Evolutionary conservation across 163 green algal species (phyloP).

Genomic region (Picocystis sp.): DNA sequence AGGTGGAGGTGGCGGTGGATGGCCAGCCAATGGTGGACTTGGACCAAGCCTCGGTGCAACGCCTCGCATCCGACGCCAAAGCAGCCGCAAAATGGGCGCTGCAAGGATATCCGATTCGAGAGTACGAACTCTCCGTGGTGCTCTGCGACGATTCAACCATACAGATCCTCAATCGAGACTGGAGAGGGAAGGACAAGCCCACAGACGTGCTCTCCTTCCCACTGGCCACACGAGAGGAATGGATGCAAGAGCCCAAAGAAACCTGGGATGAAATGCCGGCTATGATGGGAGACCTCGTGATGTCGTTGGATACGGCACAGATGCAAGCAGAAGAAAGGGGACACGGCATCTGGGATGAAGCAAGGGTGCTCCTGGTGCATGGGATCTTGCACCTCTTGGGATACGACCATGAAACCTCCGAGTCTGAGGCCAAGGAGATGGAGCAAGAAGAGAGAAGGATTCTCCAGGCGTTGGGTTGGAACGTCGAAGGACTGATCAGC

Average conservation of each 20-base stretch:
- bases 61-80: too few species aligned
- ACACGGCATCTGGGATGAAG: conserved; percentile 64
- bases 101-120: too few species aligned
- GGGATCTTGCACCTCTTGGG: conserved; percentile 78
- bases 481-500: conserved; percentile 48
- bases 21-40: too few species aligned
- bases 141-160: conserved; percentile 77
- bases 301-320: conserved; percentile 80
- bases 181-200: conserved; percentile 50
- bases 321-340: conserved; percentile 67
- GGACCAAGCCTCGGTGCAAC: too few species aligned
- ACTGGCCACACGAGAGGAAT: neutral
- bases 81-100: too few species aligned
- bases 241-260: too few species aligned
- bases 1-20: too few species aligned
- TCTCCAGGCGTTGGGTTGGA: conserved; percentile 56
- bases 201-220: conserved; percentile 97
- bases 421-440: conserved; percentile 40
- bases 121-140: conserved; percentile 52
- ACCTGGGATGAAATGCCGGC: neutral
- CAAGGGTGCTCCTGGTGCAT: conserved; percentile 75
- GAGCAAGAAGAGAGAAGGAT: conserved; percentile 48
- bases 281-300: conserved; percentile 81
- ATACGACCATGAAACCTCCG: conserved; percentile 55
- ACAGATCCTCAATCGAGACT: conserved; percentile 57